Conservation (phyloP, 2,329 filamentous ascomycete species). For the Trichophyton mentagrophytes region DNA sequence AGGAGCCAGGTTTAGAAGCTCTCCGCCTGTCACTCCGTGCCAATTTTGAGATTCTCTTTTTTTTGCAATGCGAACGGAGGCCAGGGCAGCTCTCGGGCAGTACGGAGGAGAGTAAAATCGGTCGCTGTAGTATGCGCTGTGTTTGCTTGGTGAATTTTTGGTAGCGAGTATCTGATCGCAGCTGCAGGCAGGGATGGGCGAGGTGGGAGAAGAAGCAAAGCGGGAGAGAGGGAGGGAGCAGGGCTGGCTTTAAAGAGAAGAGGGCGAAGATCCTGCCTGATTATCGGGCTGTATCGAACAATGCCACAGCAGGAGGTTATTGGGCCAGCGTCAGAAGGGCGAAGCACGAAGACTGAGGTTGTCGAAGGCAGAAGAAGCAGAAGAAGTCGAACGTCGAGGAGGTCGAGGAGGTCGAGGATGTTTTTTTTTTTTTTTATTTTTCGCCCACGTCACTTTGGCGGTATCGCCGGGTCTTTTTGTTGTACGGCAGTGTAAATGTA, state of each 20-base stretch:
- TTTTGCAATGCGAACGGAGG: neutral
- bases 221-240: neutral
- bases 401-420: neutral
- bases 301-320: neutral
- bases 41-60: neutral
- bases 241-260: neutral
- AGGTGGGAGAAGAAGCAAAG: neutral
- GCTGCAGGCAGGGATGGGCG: neutral
- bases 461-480: neutral
- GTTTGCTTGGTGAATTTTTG: no score
- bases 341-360: neutral
- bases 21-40: neutral
- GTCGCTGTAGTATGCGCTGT: no score
- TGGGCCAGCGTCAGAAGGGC: neutral
- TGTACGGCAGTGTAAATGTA: neutral
- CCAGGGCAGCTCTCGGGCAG: no score
- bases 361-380: neutral
- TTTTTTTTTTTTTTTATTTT: neutral
- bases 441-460: neutral
- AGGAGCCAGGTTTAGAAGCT: neutral
- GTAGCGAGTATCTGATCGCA: neutral
- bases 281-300: neutral
- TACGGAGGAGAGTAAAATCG: no score
- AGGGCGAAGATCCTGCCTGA: conserved; percentile 1
- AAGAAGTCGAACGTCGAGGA: neutral